Conservation (phyloP, 257 asterid species). For the Fraxinus excelsior region DNA sequence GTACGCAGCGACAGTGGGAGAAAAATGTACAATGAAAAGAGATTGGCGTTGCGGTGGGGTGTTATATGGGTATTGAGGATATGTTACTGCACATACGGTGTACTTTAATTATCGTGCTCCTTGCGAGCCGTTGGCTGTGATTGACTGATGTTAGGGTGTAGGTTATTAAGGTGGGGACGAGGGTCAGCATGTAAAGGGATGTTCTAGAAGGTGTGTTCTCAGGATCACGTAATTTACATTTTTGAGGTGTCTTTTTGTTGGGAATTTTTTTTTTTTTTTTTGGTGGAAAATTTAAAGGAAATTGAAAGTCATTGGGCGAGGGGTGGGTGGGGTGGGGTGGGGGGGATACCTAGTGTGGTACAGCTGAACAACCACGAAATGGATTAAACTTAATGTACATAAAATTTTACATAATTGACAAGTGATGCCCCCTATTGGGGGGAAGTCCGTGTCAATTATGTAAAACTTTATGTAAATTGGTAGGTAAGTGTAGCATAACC, state of each 20-base stretch:
- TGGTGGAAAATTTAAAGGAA: not conserved
- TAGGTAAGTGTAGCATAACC: too few species aligned
- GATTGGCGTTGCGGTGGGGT: too few species aligned
- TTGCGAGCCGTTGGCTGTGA: not conserved
- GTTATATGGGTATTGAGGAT: not conserved
- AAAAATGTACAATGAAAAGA: not conserved
- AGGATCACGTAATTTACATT: not conserved
- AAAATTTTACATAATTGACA: too few species aligned
- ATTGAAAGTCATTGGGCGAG: not conserved
- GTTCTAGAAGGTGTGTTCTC: not conserved
- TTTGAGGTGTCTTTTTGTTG: not conserved
- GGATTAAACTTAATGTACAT: too few species aligned
- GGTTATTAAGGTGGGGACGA: not conserved
- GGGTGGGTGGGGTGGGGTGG: not conserved
- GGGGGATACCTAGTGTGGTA: not conserved
- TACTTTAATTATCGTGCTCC: not conserved
- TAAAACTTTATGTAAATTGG: too few species aligned
- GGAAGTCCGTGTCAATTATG: too few species aligned
- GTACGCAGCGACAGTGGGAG: not conserved
- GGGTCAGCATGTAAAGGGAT: not conserved
- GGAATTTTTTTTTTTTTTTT: not conserved
- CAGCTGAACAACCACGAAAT: not conserved
- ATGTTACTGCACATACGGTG: not conserved
- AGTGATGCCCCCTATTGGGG: too few species aligned
- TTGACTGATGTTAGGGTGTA: not conserved